phyloP scores from a whole-genome alignment of 2,329 filamentous ascomycete species.

The Trichoderma citrinoviride region DNA sequence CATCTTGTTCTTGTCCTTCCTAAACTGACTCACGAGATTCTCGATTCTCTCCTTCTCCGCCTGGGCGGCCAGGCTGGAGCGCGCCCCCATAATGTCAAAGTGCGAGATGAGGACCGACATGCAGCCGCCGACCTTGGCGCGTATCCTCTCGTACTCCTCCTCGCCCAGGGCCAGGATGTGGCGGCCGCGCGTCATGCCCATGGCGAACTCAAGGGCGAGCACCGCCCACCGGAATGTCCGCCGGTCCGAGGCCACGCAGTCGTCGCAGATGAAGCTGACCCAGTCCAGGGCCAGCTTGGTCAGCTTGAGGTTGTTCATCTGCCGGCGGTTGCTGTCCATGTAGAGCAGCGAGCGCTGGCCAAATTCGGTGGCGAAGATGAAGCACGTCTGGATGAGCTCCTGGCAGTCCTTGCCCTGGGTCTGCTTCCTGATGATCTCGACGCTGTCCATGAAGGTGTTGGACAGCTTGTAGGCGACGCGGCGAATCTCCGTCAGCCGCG shows the following conservation, averaged over 20 bases:
- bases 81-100: constrained; percentile 98
- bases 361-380: constrained; percentile 98
- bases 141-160: constrained; percentile 77
- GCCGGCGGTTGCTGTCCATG: constrained; percentile 91
- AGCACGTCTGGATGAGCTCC: constrained; percentile 95
- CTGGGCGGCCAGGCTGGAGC: constrained; percentile 88
- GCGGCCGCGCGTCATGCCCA: constrained; percentile 92
- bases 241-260: constrained; percentile 88
- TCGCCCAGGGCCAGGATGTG: constrained; percentile 91
- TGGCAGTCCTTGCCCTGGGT: constrained; percentile 82
- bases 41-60: constrained; percentile 88
- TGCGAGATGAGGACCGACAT: constrained; percentile 98
- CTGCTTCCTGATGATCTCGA: constrained; percentile 86
- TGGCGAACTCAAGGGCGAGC: constrained; percentile 89
- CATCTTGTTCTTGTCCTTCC: constrained; percentile 71
- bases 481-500: constrained; percentile 88
- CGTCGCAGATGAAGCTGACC: constrained; percentile 97
- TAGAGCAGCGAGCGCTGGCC: constrained; percentile 91
- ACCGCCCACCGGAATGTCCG: constrained; percentile 98
- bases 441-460: constrained; percentile 98
- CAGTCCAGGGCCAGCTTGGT: constrained; percentile 92
- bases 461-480: constrained; percentile 94
- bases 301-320: constrained; percentile 96
- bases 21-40: constrained; percentile 70
- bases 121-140: constrained; percentile 89